Base-by-base conservation (phyloP, 257 asterid genomes). In the Primulina eburnea region DNA sequence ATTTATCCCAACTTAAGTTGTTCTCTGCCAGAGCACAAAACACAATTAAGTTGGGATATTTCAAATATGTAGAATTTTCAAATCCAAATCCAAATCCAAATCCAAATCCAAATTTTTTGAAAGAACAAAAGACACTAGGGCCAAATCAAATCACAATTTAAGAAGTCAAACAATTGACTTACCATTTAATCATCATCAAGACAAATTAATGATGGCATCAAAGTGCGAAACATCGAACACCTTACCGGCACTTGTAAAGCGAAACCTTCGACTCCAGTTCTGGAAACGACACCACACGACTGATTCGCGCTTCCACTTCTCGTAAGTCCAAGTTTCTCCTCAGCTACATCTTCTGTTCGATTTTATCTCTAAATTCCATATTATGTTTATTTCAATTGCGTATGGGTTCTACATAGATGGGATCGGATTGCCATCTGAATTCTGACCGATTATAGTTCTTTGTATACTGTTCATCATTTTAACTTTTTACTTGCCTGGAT, bases 291-390 rank as follows among this genome's bases (percentile, higher is more conserved):
- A 28, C 30, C 30, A 28, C 30, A 28, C 30, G 4, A 28, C 58
- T 34, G 33, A 57, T 57, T 64, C 76, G 33, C 52, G 18, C 64
- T 24, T 60, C 52, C 29, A 0, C 18, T 68, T 12, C 7, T 59
- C 52, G 82, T 70, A 62, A 78, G 77, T 71, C 52, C 2, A 26
- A 38, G 40, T 33, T 5, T 58, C 17, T 38, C 28, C 58, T 4
- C 68, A 61, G 50, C 7, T 61, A 12, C 50, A 11, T 60, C 12
- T 40, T 9, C 20, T 17, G 11, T 18, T 20, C 8, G n/a, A 24
- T 37, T 64, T 21, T 3, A 6, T 40, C 59, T 0, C 6, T 65
- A 10, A 9, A 20, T 55, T 6, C 26, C 2, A 34, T 60, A 21
- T 35, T 58, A 32, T 32, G 34, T 5, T 32, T 32, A 5, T 32